These are phyloP conservation scores for Aspergillus fischeri DNA, from an alignment of 2,329 filamentous ascomycete genomes.

Conservation along the genomic window DNA sequence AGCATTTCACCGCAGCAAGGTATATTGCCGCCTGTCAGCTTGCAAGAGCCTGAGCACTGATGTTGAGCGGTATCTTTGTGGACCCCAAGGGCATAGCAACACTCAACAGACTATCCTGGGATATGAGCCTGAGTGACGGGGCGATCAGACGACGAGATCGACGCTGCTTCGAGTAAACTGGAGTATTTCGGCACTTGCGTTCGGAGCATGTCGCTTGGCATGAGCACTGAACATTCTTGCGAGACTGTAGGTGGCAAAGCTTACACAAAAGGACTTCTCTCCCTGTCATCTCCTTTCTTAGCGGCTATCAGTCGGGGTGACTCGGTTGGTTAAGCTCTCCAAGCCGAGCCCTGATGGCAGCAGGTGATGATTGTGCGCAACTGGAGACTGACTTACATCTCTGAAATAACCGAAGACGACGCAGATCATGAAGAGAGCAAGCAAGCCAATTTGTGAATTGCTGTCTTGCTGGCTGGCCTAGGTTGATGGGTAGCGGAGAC, in stretches of 20 bases:
- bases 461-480: not conserved
- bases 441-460: not conserved
- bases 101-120: not conserved
- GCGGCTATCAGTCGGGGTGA: not conserved
- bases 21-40: not conserved
- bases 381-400: not conserved
- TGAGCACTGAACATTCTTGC: not conserved
- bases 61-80: not conserved
- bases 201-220: not conserved
- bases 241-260: not conserved
- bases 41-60: not conserved
- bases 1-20: not conserved
- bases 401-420: not conserved
- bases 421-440: not conserved
- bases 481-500: slow-evolving; percentile 9
- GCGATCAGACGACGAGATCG: not conserved
- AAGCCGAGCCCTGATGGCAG: not conserved
- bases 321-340: not conserved
- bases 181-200: not conserved
- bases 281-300: not conserved
- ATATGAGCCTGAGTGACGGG: not conserved
- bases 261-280: not conserved
- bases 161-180: not conserved
- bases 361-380: not conserved
- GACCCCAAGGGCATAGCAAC: not conserved